Conservation (phyloP, 768 basidiomycete species). For the Leccinum disarticulatum region DNA sequence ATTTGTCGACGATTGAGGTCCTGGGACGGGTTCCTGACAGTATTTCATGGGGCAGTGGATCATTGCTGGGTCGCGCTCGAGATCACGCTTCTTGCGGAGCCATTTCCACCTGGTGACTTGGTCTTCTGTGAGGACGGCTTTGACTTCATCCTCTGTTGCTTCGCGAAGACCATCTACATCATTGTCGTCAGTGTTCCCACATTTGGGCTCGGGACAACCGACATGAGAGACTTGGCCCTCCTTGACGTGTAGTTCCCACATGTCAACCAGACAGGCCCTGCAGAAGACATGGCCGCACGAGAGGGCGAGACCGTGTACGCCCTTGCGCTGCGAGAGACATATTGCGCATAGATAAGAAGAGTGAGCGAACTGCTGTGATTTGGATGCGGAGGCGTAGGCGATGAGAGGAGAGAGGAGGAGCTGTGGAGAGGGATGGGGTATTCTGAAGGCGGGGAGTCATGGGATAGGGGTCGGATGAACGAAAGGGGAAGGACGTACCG, state of each 20-base stretch:
- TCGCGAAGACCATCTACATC: slow-evolving; percentile 36
- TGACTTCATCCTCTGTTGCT: slow-evolving; percentile 70
- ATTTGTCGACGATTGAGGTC: slow-evolving; percentile 37
- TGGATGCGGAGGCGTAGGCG: slow-evolving; percentile 47
- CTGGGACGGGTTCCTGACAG: slow-evolving; percentile 79
- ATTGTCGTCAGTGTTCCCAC: slow-evolving; percentile 53
- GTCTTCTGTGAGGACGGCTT: slow-evolving; percentile 63
- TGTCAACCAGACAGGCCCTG: slow-evolving; percentile 72
- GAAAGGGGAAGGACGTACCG: slow-evolving; percentile 35
- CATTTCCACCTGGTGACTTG: slow-evolving; percentile 74
- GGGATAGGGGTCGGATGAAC: slow-evolving; percentile 7
- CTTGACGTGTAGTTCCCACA: slow-evolving; percentile 77
- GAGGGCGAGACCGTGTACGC: slow-evolving; percentile 69
- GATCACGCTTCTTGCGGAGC: slow-evolving; percentile 66
- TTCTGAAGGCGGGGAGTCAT: slow-evolving; percentile 13
- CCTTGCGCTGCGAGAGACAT: slow-evolving; percentile 73
- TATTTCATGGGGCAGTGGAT: slow-evolving; percentile 77
- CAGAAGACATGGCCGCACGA: slow-evolving; percentile 82
- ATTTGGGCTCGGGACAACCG: slow-evolving; percentile 77
- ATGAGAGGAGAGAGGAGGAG: slow-evolving; percentile 49
- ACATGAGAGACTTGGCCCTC: slow-evolving; percentile 79
- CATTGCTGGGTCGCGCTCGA: slow-evolving; percentile 79
- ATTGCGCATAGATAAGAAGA: slow-evolving; percentile 73
- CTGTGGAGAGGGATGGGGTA: slow-evolving; percentile 58
- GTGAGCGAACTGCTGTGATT: slow-evolving; percentile 55